These are phyloP conservation scores for Aspergillus cavernicola DNA, from an alignment of 495 filamentous ascomycete genomes.

Conservation along the genomic window DNA sequence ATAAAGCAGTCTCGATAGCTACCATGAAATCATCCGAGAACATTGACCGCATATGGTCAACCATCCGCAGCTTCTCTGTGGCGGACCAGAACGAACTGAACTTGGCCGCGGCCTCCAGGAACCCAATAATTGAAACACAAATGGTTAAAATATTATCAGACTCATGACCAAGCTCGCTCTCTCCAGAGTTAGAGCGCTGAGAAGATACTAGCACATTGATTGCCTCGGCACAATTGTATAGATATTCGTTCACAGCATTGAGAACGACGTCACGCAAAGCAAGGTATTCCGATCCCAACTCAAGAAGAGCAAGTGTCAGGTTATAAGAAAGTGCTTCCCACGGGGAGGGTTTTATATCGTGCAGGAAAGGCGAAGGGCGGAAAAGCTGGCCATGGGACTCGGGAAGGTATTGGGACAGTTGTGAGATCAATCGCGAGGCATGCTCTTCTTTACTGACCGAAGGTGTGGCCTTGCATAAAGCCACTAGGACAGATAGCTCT, in stretches of 20 bases:
- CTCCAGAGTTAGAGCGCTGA: conserved; percentile 39
- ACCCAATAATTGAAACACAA: conserved; percentile 78
- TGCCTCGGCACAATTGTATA: conserved; percentile 59
- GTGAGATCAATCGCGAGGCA: conserved; percentile 67
- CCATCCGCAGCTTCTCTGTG: conserved; percentile 63
- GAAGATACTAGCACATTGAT: conserved; percentile 38
- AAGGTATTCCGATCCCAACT: conserved; percentile 65
- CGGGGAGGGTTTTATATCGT: conserved; percentile 78
- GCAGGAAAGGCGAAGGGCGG: conserved; percentile 74
- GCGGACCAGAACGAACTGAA: conserved; percentile 76
- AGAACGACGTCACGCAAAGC: conserved; percentile 59
- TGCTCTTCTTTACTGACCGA: conserved; percentile 60
- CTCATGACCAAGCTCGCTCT: conserved; percentile 53
- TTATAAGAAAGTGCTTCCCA: conserved; percentile 82
- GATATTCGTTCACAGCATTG: conserved; percentile 59
- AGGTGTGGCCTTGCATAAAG: conserved; percentile 82
- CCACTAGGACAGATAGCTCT: conserved; percentile 85
- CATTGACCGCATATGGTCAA: conserved; percentile 64
- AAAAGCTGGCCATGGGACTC: conserved; percentile 78
- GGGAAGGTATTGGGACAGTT: conserved; percentile 76
- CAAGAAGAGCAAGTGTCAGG: conserved; percentile 73
- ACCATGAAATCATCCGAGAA: conserved; percentile 80
- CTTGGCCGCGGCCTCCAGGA: conserved; percentile 73
- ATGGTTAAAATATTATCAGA: conserved; percentile 66
- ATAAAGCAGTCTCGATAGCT: conserved; percentile 80